Evolutionary conservation across 2,329 filamentous ascomycete species (phyloP).

Genomic region (Aspergillus pseudoviridinutans): DNA sequence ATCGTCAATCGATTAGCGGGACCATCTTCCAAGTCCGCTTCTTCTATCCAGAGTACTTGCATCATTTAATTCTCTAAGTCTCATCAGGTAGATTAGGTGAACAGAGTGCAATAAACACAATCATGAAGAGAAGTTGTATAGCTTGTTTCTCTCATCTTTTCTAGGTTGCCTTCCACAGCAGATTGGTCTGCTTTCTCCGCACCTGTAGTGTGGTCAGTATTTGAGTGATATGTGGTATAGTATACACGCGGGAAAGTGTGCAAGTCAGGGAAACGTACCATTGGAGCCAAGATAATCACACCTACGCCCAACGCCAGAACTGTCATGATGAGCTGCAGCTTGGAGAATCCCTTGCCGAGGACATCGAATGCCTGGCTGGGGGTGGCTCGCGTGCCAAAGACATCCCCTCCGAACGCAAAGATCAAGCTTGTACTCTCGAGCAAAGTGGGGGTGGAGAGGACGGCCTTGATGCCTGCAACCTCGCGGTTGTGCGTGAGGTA

Average conservation of each 20-base stretch:
- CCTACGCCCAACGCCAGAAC: constrained; percentile 75
- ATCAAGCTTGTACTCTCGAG: constrained; percentile 91
- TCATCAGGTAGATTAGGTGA: background rate
- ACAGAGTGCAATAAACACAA: constrained; percentile 3
- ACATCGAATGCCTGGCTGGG: constrained; percentile 91
- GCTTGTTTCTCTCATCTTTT: background rate
- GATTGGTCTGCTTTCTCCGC: constrained; percentile 49
- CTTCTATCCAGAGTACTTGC: background rate
- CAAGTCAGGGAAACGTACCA: constrained; percentile 58
- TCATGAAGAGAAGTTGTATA: background rate
- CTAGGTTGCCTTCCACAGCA: constrained; percentile 19
- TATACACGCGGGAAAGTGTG: background rate
- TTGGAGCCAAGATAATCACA: constrained; percentile 73
- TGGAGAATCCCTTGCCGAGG: constrained; percentile 89
- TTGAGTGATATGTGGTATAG: background rate
- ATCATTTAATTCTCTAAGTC: background rate
- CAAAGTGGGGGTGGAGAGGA: constrained; percentile 71
- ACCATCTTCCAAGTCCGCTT: background rate
- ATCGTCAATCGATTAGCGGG: background rate
- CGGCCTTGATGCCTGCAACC: constrained; percentile 67
- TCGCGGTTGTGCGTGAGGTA: constrained; percentile 79
- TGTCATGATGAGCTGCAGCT: constrained; percentile 76
- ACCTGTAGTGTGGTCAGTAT: constrained; percentile 30
- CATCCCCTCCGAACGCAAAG: constrained; percentile 77
- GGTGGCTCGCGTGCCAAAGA: constrained; percentile 82